phyloP scores from a whole-genome alignment of 2,329 filamentous ascomycete genomes.

The Beauveria varroae region DNA sequence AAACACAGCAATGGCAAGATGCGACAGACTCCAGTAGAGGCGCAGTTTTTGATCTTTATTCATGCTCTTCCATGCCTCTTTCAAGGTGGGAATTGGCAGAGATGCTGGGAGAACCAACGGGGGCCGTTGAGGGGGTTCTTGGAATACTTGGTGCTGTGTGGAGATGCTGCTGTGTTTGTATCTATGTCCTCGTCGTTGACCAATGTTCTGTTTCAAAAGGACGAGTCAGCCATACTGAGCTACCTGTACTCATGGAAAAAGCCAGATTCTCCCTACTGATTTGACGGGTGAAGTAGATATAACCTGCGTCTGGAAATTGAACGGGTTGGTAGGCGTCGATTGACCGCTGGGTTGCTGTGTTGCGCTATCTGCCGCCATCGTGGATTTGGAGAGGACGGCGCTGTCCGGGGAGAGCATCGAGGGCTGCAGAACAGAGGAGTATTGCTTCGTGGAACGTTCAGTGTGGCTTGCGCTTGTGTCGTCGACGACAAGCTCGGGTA shows the following conservation, averaged over 20 bases:
- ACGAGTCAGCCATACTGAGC: neutral
- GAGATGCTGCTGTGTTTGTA: conserved; percentile 97
- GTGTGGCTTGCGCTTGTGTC: neutral
- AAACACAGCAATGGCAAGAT: conserved; percentile 73
- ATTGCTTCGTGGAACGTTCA: neutral
- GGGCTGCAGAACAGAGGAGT: neutral
- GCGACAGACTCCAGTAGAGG: conserved; percentile 83
- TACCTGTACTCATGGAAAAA: neutral
- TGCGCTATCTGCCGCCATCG: conserved; percentile 17
- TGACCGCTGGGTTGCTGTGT: conserved; percentile 11
- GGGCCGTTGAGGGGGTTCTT: conserved; percentile 78
- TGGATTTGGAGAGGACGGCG: conserved; percentile 15
- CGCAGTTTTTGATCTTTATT: conserved; percentile 77
- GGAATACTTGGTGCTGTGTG: conserved; percentile 83
- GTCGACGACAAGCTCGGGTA: conserved; percentile 16
- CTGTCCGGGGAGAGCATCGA: conserved; percentile 5
- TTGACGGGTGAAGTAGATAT: conserved; percentile 70
- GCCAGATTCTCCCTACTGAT: conserved; percentile 46
- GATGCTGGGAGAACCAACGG: conserved; percentile 86
- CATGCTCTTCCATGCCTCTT: conserved; percentile 86
- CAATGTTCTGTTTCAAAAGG: conserved; percentile 57
- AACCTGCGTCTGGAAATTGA: conserved; percentile 87
- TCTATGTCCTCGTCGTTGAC: conserved; percentile 87
- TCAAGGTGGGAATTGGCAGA: conserved; percentile 81
- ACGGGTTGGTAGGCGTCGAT: conserved; percentile 55